These are phyloP conservation scores for Xylaria sp. DNA, from an alignment of 2,329 filamentous ascomycete genomes.

Conservation along the genomic window DNA sequence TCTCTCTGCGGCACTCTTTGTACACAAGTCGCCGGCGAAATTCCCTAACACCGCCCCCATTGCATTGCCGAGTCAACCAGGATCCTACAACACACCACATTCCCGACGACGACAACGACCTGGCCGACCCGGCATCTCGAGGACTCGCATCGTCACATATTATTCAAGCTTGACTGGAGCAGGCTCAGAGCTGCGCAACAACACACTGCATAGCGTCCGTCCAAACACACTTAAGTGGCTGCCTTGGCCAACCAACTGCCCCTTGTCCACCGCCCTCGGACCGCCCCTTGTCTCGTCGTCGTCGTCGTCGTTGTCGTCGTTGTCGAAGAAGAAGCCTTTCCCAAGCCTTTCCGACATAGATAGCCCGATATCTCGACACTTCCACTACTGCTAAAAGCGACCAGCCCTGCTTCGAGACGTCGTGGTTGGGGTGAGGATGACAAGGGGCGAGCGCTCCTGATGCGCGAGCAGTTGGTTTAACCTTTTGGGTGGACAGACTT, in stretches of 20 bases:
- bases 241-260: constrained; percentile 17
- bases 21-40: constrained; percentile 35
- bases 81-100: constrained; percentile 8
- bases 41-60: constrained; percentile 23
- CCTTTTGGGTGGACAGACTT: constrained; percentile 24
- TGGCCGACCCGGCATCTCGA: neutral
- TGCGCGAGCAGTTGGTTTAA: constrained; percentile 29
- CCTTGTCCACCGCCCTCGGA: constrained; percentile 30
- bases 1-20: constrained; percentile 27
- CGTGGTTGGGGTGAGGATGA: constrained; percentile 31
- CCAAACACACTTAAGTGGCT: constrained; percentile 9
- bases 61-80: constrained; percentile 31
- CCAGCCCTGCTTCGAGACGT: constrained; percentile 6
- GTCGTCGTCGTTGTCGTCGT: neutral
- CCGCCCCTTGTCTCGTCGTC: constrained; percentile 20
- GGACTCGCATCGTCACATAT: constrained; percentile 12
- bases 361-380: constrained; percentile 7
- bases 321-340: no score
- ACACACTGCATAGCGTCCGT: constrained; percentile 9
- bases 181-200: constrained; percentile 10
- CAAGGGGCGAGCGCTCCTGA: constrained; percentile 33
- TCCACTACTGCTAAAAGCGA: constrained; percentile 8
- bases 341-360: constrained; percentile 7
- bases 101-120: constrained; percentile 17
- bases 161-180: constrained; percentile 11